Evolutionary conservation across 441 rosid species (phyloP), one percentile per base, ranked within the genome.

Genomic region (Euphorbia neoarborescens): DNA sequence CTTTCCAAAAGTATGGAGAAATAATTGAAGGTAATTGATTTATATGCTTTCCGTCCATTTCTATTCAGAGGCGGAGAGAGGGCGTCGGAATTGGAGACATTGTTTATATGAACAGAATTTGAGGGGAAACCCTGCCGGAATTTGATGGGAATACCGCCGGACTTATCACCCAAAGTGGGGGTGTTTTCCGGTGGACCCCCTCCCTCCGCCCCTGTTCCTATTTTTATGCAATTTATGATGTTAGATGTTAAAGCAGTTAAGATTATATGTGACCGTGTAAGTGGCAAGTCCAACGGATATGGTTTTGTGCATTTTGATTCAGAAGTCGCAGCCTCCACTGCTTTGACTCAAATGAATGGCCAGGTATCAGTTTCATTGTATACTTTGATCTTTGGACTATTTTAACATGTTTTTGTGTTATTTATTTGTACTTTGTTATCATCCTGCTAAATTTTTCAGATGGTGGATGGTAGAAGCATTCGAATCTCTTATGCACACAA

Each of bases 221-320:
- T n/a, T n/a, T n/a, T n/a, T n/a, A n/a, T n/a, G n/a, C n/a, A n/a
- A n/a, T n/a, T n/a, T n/a, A n/a, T n/a, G n/a, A n/a, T n/a, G n/a
- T n/a, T n/a, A n/a, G n/a, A 19, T 48, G 54, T 48, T 15, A 15
- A 15, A 61, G 58, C 84, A 85, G 94, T 85, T 62, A 81, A 74
- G 57, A 85, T 91, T 42, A 81, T 86, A 76, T 87, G 92, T 22
- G 89, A 91, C 76, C 89, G 65, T 46, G 83, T 76, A 76, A 84
- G 75, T 42, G 90, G 93, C 48, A 79, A 85, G 77, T 91, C 97
- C 8, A 82, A 81, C 80, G 89, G 95, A 6, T 89, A 85, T 46
- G 91, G 91, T 7, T 89, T 91, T 84, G 91, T 91, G 62, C 62
- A 57, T 12, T 84, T 84, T 28, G 37, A 76, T 69, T 80, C 85